phyloP scores from a whole-genome alignment of 306 rosid species.

The Herpetospermum pedunculosum region DNA sequence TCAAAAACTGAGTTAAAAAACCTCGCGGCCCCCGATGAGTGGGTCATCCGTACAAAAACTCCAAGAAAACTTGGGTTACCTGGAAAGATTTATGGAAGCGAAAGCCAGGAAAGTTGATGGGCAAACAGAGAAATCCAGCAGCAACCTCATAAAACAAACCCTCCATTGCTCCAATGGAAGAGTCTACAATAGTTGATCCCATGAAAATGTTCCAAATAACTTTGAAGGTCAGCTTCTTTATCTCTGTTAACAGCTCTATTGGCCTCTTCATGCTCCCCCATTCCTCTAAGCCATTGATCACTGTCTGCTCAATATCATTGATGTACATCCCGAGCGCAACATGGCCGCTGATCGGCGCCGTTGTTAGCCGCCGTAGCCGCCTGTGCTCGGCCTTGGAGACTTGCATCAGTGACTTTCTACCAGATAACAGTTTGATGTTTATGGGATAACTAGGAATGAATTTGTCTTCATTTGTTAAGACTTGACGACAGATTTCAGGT shows the following conservation, averaged over 20 bases:
- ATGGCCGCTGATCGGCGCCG: conserved; percentile 6
- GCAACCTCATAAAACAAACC: background rate
- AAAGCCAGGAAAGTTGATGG: conserved; percentile 15
- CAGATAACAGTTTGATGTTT: background rate
- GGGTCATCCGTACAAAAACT: too few relatives aligned
- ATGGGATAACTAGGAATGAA: background rate
- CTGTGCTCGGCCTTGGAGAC: background rate
- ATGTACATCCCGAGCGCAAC: conserved; percentile 6
- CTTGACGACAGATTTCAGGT: conserved; percentile 1
- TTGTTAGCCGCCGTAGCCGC: conserved; percentile 3
- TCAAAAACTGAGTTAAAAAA: too few relatives aligned
- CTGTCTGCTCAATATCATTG: background rate
- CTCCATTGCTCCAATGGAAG: background rate
- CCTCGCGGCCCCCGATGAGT: too few relatives aligned
- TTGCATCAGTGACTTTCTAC: background rate
- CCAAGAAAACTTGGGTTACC: too few relatives aligned
- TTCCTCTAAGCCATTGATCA: conserved; percentile 7
- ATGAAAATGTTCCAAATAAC: background rate
- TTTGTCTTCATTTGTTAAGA: background rate
- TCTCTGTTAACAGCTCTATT: conserved; percentile 8
- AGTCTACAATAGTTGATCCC: background rate
- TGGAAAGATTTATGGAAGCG: background rate
- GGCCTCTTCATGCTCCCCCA: conserved; percentile 14
- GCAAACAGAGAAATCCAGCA: background rate
- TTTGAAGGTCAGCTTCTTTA: conserved; percentile 5